Conservation (phyloP, 805 yeast species). For the Barnettozyma sucrosica region DNA sequence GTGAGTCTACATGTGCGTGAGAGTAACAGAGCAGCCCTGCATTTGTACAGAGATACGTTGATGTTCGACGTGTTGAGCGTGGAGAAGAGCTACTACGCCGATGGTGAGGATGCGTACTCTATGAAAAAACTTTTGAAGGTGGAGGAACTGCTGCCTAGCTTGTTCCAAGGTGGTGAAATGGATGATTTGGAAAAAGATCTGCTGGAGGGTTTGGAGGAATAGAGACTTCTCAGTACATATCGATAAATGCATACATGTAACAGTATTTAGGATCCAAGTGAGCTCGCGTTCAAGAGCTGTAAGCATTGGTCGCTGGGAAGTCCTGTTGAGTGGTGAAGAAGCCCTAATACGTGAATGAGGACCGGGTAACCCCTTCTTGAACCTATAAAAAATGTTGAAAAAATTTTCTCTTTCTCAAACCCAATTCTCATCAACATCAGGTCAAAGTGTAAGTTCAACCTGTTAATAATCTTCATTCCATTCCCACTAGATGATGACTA, state of each 20-base stretch:
- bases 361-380: neutral
- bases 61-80: constrained; percentile 75
- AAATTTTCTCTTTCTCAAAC: neutral
- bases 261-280: neutral
- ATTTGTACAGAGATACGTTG: constrained; percentile 80
- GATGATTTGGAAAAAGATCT: constrained; percentile 54
- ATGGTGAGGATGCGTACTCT: constrained; percentile 95
- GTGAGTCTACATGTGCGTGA: constrained; percentile 92
- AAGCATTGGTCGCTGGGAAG: too few species aligned
- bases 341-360: neutral
- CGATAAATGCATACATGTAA: neutral
- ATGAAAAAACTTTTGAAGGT: constrained; percentile 70
- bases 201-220: constrained; percentile 30
- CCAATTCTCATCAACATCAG: neutral
- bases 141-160: constrained; percentile 57
- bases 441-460: constrained; percentile 1
- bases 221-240: neutral
- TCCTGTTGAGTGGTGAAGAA: neutral
- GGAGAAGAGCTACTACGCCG: constrained; percentile 89
- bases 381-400: neutral
- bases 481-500: constrained; percentile 14
- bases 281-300: too few species aligned
- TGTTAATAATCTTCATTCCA: neutral
- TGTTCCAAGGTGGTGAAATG: constrained; percentile 42
- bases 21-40: constrained; percentile 90